A percentile compares a stretch with the other conserved stretches of the same genome.
Evolutionary conservation across 495 filamentous ascomycete genomes (phyloP).

Genomic region (Aspergillus bridgeri): DNA sequence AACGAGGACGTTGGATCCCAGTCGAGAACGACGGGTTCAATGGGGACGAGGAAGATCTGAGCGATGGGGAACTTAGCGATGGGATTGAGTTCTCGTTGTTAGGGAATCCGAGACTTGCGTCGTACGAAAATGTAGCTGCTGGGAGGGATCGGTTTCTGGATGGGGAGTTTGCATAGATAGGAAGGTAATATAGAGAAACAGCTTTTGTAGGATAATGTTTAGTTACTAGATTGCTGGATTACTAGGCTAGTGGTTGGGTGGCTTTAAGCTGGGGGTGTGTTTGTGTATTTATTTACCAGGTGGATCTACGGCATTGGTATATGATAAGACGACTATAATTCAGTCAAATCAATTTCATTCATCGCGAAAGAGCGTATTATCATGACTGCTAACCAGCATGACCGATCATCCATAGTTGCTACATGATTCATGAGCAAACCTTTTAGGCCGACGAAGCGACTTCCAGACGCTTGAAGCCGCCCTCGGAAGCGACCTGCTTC

Average conservation of each 20-base stretch:
- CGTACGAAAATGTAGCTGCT: background rate
- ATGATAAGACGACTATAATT: no score
- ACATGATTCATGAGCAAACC: background rate
- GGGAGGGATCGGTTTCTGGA: background rate
- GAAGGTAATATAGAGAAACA: no score
- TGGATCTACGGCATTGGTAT: no score
- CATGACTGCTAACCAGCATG: background rate
- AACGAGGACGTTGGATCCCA: background rate
- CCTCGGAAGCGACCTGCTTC: conserved; percentile 51
- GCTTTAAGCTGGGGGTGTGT: no score
- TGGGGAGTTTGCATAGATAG: background rate
- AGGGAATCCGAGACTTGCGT: background rate
- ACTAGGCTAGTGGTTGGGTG: no score
- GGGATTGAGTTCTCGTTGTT: conserved; percentile 13
- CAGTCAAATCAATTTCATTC: no score
- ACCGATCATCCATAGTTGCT: background rate
- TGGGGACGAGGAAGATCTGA: conserved; percentile 11
- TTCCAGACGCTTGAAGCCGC: conserved; percentile 41
- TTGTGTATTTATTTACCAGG: no score
- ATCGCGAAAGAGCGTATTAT: background rate
- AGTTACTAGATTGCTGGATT: no score
- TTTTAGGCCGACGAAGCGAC: conserved; percentile 31
- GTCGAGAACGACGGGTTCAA: conserved; percentile 1
- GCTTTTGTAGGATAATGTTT: no score
- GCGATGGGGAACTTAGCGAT: conserved; percentile 12